Conservation (phyloP, 768 basidiomycete genomes). For the Albatrellus ellisii region DNA sequence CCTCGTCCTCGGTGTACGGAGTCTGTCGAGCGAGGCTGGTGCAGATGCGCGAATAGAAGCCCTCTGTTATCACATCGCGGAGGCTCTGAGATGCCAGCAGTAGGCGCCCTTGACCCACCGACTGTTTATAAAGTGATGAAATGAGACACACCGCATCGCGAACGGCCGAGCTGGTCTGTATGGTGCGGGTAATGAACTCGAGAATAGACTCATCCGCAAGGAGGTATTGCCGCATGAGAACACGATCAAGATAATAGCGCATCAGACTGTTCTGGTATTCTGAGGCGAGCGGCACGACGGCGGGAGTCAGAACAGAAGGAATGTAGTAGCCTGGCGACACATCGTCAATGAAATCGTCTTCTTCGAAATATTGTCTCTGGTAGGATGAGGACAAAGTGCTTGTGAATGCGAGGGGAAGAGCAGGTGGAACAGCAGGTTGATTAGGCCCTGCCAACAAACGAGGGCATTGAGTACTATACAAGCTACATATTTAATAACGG, state of each 20-base stretch:
- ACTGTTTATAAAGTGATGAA: constrained; percentile 40
- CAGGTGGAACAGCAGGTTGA: constrained; percentile 9
- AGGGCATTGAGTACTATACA: constrained; percentile 59
- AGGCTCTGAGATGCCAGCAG: neutral
- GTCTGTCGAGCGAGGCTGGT: constrained; percentile 7
- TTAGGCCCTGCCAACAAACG: constrained; percentile 36
- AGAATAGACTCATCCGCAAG: constrained; percentile 40
- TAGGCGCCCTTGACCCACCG: constrained; percentile 13
- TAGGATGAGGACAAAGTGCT: constrained; percentile 11
- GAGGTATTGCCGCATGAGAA: constrained; percentile 57
- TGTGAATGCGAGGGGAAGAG: constrained; percentile 3
- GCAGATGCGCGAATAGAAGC: constrained; percentile 17
- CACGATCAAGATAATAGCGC: constrained; percentile 42
- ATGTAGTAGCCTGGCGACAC: constrained; percentile 11
- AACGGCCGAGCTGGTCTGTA: constrained; percentile 31
- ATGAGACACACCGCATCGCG: constrained; percentile 50
- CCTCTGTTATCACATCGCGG: constrained; percentile 11
- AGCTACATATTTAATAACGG: constrained; percentile 52
- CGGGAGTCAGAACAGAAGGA: constrained; percentile 11
- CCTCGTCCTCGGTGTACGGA: constrained; percentile 44
- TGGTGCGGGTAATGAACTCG: constrained; percentile 35
- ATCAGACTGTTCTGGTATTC: constrained; percentile 18
- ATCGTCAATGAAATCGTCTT: constrained; percentile 13
- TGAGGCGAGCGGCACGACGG: constrained; percentile 14
- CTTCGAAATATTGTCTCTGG: constrained; percentile 11